Evolutionary conservation across 495 filamentous ascomycete genomes (phyloP).

Genomic region (Cercophora newfieldiana): DNA sequence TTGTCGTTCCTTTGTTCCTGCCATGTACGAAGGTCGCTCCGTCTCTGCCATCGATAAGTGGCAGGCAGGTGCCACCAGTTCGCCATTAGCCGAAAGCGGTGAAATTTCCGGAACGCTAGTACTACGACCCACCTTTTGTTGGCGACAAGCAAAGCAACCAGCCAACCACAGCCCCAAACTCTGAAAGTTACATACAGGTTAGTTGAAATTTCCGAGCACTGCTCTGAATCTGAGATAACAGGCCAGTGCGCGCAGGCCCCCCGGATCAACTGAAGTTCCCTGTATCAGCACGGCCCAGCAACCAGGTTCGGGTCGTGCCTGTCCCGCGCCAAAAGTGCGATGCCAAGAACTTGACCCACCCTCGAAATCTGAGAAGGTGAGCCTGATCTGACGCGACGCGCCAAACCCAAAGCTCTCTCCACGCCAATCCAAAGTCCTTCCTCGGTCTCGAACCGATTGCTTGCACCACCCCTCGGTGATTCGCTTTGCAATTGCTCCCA

Average conservation of each 20-base stretch:
- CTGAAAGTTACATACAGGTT: no score
- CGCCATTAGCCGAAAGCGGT: no score
- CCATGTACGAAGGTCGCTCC: no score
- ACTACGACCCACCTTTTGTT: no score
- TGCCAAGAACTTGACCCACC: background rate
- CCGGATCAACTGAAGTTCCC: slow-evolving; percentile 20
- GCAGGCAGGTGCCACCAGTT: no score
- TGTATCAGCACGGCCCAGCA: background rate
- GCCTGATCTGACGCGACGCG: slow-evolving; percentile 9
- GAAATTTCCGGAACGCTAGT: no score
- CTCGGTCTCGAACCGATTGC: background rate
- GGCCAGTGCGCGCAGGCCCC: no score
- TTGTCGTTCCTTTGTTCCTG: background rate
- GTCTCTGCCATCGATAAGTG: no score
- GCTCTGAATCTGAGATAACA: no score
- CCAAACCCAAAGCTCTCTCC: background rate
- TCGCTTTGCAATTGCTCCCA: background rate
- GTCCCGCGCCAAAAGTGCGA: background rate
- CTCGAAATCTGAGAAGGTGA: background rate
- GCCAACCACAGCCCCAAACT: no score
- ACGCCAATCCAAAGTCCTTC: background rate
- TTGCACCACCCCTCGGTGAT: background rate
- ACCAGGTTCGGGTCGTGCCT: background rate
- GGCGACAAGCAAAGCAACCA: no score
- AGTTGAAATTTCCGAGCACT: no score